Evolutionary conservation across 129 eudicot genomes (phyloP).

Genomic region (Mikania micrantha): DNA sequence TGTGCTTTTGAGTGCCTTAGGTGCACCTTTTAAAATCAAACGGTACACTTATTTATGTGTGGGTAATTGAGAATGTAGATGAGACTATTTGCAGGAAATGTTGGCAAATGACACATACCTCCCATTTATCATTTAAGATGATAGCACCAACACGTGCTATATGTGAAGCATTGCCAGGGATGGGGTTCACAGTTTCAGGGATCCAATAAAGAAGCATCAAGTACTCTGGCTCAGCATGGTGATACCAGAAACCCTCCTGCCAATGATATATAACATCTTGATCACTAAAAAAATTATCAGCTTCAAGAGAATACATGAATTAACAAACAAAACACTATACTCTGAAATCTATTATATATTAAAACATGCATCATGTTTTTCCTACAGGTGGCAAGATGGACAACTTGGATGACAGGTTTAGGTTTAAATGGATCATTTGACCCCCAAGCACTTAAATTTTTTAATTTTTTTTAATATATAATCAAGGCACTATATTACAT

Average conservation of each 20-base stretch:
- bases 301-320: slow-evolving; percentile 1
- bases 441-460: not conserved
- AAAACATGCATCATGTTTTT: not conserved
- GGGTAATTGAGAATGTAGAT: not conserved
- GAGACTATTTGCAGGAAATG: not conserved
- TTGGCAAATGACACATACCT: slow-evolving; percentile 30
- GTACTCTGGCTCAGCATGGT: slow-evolving; percentile 67
- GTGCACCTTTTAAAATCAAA: too few relatives aligned
- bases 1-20: too few relatives aligned
- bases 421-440: not conserved
- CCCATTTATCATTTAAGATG: slow-evolving; percentile 51
- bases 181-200: slow-evolving; percentile 39
- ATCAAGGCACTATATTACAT: not conserved
- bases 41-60: not conserved
- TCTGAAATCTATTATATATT: not conserved
- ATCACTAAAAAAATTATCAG: not conserved
- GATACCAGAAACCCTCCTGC: slow-evolving; percentile 72
- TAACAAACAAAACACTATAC: not conserved
- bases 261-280: slow-evolving; percentile 8
- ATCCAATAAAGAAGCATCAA: slow-evolving; percentile 64
- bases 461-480: not conserved
- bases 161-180: slow-evolving; percentile 82
- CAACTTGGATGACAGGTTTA: not conserved
- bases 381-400: not conserved
- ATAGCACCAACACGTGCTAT: slow-evolving; percentile 65